A percentile compares a stretch with the other conserved stretches of the same genome.
phyloP scores from a whole-genome alignment of 192 early-diverging fungal genomes.

The Backusella mclennaniae region DNA sequence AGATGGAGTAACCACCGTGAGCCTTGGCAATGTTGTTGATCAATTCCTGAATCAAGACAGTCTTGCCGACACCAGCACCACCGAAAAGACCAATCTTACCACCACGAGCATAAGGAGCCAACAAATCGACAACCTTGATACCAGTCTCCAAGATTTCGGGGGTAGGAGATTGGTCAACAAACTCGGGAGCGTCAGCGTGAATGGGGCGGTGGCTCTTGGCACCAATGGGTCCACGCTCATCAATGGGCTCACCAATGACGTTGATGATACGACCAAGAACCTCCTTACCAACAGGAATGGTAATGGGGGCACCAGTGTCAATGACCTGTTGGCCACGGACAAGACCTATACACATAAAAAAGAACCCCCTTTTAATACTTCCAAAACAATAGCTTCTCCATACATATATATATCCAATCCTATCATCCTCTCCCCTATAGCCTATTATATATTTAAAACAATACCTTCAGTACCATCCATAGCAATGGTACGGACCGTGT shows the following conservation, averaged over 20 bases:
- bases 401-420: too few relatives aligned
- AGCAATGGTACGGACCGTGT: conserved; percentile 98
- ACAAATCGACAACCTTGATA: conserved; percentile 99
- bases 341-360: conserved; percentile 53
- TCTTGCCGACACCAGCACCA: conserved; percentile 99
- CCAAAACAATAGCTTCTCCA: too few relatives aligned
- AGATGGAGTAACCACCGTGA: conserved; percentile 98
- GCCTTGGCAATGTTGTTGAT: conserved; percentile 99
- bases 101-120: conserved; percentile 96
- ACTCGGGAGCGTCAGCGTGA: conserved; percentile 90
- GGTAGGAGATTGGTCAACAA: conserved; percentile 93
- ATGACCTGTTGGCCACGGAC: conserved; percentile 93
- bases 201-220: conserved; percentile 87
- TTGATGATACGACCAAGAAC: conserved; percentile 98
- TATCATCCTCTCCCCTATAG: background rate
- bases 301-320: conserved; percentile 94
- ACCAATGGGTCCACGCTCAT: conserved; percentile 95
- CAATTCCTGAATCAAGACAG: conserved; percentile 98
- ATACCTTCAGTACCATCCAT: conserved; percentile 94
- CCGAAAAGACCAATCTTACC: conserved; percentile 99
- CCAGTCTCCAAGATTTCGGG: conserved; percentile 96
- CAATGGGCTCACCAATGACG: conserved; percentile 98
- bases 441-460: background rate
- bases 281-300: conserved; percentile 91
- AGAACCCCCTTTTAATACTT: too few relatives aligned